phyloP scores from a whole-genome alignment of 2,329 filamentous ascomycete species.

The Pseudogymnoascus sp. region DNA sequence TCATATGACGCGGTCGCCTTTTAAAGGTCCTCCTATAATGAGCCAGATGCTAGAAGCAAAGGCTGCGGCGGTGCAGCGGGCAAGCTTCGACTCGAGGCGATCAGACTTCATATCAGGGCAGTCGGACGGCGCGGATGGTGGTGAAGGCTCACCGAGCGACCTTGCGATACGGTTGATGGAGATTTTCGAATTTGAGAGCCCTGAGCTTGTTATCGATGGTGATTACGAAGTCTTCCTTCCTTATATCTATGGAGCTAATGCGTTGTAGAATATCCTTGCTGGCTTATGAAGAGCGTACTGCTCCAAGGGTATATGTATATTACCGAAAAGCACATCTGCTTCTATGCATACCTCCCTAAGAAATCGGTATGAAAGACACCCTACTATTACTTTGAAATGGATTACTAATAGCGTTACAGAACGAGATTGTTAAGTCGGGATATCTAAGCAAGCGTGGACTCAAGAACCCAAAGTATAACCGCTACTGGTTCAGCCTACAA shows the following conservation, averaged over 20 bases:
- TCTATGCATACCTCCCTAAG: constrained; percentile 94
- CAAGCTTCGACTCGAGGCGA: constrained; percentile 41
- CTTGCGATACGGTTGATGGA: constrained; percentile 67
- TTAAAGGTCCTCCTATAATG: constrained; percentile 60
- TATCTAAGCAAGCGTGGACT: constrained; percentile 83
- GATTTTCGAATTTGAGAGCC: constrained; percentile 73
- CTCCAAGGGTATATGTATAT: constrained; percentile 96
- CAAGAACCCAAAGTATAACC: constrained; percentile 76
- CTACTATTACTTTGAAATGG: neutral
- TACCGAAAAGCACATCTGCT: constrained; percentile 86
- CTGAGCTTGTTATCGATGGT: constrained; percentile 79
- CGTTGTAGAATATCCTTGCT: constrained; percentile 75
- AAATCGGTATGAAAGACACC: constrained; percentile 56
- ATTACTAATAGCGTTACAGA: constrained; percentile 36
- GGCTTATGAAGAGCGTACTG: constrained; percentile 82
- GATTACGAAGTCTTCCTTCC: constrained; percentile 16
- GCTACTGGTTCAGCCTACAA: constrained; percentile 90
- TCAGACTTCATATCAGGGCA: constrained; percentile 16
- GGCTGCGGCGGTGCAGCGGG: constrained; percentile 51
- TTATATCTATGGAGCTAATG: constrained; percentile 15
- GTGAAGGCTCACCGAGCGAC: constrained; percentile 32
- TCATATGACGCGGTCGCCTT: constrained; percentile 23
- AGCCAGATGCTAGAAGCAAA: constrained; percentile 68
- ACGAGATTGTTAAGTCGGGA: constrained; percentile 73
- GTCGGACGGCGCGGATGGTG: constrained; percentile 22